Evolutionary conservation across 2,329 filamentous ascomycete genomes (phyloP).

Genomic region (Verticillium alfalfae): DNA sequence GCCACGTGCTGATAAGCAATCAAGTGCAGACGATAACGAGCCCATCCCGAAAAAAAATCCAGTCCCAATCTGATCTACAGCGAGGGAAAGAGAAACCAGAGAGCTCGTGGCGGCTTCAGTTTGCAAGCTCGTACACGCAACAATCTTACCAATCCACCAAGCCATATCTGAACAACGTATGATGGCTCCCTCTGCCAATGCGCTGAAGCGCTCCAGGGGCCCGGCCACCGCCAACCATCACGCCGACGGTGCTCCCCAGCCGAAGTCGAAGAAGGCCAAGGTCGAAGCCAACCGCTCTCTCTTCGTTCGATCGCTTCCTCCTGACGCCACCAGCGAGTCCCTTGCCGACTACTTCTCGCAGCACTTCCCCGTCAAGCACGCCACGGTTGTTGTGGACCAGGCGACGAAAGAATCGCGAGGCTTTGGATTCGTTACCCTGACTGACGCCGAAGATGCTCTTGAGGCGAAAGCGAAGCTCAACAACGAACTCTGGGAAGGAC

Average conservation of each 20-base stretch:
- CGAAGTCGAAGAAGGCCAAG: conserved; percentile 46
- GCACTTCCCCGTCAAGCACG: conserved; percentile 91
- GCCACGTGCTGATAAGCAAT: conserved; percentile 11
- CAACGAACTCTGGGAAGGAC: conserved; percentile 70
- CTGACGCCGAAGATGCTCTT: conserved; percentile 84
- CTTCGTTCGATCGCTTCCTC: conserved; percentile 83
- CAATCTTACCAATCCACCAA: background rate
- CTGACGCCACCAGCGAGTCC: conserved; percentile 71
- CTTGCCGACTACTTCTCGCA: conserved; percentile 90
- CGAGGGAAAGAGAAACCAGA: background rate
- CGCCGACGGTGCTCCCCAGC: conserved; percentile 21
- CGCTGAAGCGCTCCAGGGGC: conserved; percentile 10
- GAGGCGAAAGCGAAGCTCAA: conserved; percentile 78
- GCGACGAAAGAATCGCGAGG: conserved; percentile 83
- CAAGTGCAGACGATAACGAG: background rate
- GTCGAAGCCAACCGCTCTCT: conserved; percentile 65
- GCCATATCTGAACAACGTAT: background rate
- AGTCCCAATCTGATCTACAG: background rate
- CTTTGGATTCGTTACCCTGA: conserved; percentile 95
- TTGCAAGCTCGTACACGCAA: background rate
- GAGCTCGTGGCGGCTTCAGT: background rate
- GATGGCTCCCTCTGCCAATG: conserved; percentile 8
- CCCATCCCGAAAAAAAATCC: conserved; percentile 6
- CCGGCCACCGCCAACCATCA: conserved; percentile 6
- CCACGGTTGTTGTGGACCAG: conserved; percentile 83